Base-by-base conservation (phyloP, 2,329 filamentous ascomycete genomes). In the Ceratocystis albifundus region DNA sequence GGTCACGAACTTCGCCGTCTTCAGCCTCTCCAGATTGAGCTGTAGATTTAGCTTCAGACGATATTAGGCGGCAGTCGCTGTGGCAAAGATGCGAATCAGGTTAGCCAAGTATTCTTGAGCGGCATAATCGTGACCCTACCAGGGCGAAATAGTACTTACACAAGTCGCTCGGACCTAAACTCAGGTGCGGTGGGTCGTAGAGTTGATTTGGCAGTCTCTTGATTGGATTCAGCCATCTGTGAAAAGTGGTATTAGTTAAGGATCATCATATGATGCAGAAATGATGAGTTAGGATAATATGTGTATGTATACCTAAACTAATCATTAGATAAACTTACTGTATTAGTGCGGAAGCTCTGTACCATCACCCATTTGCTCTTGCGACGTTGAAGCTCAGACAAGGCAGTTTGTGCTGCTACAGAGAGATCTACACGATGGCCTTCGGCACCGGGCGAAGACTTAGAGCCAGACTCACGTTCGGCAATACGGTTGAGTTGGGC, bases 301-400 rank as follows among this genome's bases (percentile, higher is more conserved):
- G 69, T 72, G 69, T 72, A 28, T 50, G 45, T 30, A 36, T 32
- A 53, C 20, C 20, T 22, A 25, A 3, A 25, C 48, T 25, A 28
- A 53, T 22, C 20, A 7, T 25, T n/a, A 2, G 20, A 8, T 41
- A 69, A 69, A 75, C 77, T 74, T 70, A 88, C 86, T 69, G 81
- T 79, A 70, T 85, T 86, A 68, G 82, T 79, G 48, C 84, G 79
- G 76, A 92, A 93, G 53, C 85, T 85, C 72, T 89, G 87, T 46
- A 89, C 86, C 74, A 89, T 81, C 41, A 90, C 81, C 87, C 88
- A 91, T 73, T 83, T 82, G 55, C 82, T 78, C 70, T 88, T 83
- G 69, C 83, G 79, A 71, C 82, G 86, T 73, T 86, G 85, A 65
- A 93, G 78, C 68, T 87, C 85, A 17, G 85, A 88, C 71, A 88